A percentile compares a stretch with the other conserved stretches of the same genome.
These are phyloP conservation scores for Lasiosphaeria hispida DNA, from an alignment of 495 filamentous ascomycete species.

Conservation along the genomic window DNA sequence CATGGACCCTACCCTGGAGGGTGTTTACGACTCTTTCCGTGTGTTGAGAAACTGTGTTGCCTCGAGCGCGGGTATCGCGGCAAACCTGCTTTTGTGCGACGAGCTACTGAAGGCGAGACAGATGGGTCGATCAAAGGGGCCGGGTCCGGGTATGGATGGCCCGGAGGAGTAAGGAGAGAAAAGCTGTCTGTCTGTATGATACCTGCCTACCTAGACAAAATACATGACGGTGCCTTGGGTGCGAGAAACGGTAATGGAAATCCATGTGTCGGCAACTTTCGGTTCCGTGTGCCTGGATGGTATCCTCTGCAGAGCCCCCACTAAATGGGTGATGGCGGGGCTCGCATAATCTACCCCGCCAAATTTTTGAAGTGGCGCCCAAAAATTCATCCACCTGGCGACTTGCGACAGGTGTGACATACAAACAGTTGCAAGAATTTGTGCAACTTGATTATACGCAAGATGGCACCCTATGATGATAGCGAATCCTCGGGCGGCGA, in stretches of 20 bases:
- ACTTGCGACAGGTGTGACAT: neutral
- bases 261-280: neutral
- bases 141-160: slow-evolving; percentile 55
- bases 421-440: neutral
- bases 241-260: neutral
- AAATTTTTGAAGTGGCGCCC: slow-evolving; percentile 33
- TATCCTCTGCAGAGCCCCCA: neutral
- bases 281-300: neutral
- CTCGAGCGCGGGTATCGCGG: slow-evolving; percentile 90
- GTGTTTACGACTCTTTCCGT: slow-evolving; percentile 94
- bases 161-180: slow-evolving; percentile 43
- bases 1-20: slow-evolving; percentile 92
- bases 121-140: slow-evolving; percentile 63
- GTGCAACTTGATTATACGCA: neutral
- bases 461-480: slow-evolving; percentile 82
- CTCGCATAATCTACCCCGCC: slow-evolving; percentile 33
- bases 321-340: slow-evolving; percentile 24
- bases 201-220: slow-evolving; percentile 27
- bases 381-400: slow-evolving; percentile 11
- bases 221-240: slow-evolving; percentile 3
- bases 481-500: slow-evolving; percentile 78
- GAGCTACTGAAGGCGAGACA: slow-evolving; percentile 97
- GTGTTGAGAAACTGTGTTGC: slow-evolving; percentile 91
- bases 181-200: slow-evolving; percentile 28
- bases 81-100: slow-evolving; percentile 92